Evolutionary conservation across 2,329 filamentous ascomycete species (phyloP).

Genomic region (Verticillium nubilum): DNA sequence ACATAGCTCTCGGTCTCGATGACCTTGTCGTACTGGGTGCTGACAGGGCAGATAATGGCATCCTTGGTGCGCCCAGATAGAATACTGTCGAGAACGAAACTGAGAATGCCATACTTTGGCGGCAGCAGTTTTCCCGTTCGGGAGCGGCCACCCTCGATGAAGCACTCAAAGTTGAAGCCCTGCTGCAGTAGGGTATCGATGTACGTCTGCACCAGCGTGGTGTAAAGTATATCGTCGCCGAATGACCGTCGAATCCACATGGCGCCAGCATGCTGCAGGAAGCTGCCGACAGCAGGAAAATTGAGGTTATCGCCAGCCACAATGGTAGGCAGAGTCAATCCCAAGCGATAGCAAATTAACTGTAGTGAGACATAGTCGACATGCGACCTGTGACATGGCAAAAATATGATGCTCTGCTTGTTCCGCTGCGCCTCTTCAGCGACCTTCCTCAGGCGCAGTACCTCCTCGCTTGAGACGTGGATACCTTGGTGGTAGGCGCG

Average conservation of each 20-base stretch:
- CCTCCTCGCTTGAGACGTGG: constrained; percentile 92
- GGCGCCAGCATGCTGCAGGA: constrained; percentile 91
- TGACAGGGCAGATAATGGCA: constrained; percentile 89
- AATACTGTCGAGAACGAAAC: constrained; percentile 85
- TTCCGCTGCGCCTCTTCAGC: constrained; percentile 78
- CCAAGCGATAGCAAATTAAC: constrained; percentile 89
- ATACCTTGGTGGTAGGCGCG: constrained; percentile 96
- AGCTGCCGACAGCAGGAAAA: constrained; percentile 82
- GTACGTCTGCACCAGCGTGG: constrained; percentile 90
- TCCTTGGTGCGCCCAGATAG: constrained; percentile 84
- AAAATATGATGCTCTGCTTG: constrained; percentile 92
- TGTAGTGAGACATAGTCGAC: constrained; percentile 95
- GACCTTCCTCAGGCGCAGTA: constrained; percentile 73
- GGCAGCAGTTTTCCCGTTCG: constrained; percentile 89
- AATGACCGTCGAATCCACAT: constrained; percentile 96
- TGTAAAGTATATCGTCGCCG: constrained; percentile 85
- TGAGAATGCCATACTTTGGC: constrained; percentile 92
- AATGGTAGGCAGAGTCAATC: constrained; percentile 81
- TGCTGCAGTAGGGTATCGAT: constrained; percentile 87
- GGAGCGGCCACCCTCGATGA: constrained; percentile 91
- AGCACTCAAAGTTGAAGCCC: constrained; percentile 94
- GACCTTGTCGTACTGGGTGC: constrained; percentile 97
- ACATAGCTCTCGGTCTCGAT: constrained; percentile 98
- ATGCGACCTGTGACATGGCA: constrained; percentile 91
- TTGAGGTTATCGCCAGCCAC: constrained; percentile 96